Evolutionary conservation across 176 grass and related monocot species (phyloP).

Genomic region (Aegilops bicornis): DNA sequence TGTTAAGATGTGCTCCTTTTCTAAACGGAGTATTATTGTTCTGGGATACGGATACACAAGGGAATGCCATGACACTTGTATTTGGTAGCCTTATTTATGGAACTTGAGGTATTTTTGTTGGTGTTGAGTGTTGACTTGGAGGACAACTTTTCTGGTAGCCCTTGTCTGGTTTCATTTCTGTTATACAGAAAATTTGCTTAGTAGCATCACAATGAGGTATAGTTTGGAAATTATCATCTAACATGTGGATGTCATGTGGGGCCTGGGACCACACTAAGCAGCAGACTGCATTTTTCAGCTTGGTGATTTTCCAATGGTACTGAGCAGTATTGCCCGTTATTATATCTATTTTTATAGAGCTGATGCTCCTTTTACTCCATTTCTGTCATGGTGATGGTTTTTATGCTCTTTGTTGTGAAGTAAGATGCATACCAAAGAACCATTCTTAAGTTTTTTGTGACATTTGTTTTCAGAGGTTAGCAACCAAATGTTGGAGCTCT

Average conservation of each 20-base stretch:
- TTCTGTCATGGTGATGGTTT: conserved; percentile 10
- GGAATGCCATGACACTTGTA: conserved; percentile 18
- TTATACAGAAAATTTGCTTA: background rate
- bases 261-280: background rate
- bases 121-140: background rate
- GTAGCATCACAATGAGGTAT: background rate
- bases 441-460: conserved; percentile 9
- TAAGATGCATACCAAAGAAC: background rate
- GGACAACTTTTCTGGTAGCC: background rate
- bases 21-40: background rate
- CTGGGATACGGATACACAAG: background rate
- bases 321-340: background rate
- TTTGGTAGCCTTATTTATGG: background rate
- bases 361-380: background rate
- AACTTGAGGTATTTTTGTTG: background rate
- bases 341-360: background rate
- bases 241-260: background rate
- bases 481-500: conserved; percentile 91
- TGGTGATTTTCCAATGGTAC: background rate
- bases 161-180: background rate
- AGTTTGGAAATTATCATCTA: background rate
- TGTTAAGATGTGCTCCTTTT: background rate
- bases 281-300: background rate
- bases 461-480: conserved; percentile 61
- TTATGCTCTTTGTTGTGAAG: background rate